Percentiles rank a stretch among this genome's conserved stretches.
phyloP scores from a whole-genome alignment of 495 filamentous ascomycete genomes.

The Penicillium alfredii region DNA sequence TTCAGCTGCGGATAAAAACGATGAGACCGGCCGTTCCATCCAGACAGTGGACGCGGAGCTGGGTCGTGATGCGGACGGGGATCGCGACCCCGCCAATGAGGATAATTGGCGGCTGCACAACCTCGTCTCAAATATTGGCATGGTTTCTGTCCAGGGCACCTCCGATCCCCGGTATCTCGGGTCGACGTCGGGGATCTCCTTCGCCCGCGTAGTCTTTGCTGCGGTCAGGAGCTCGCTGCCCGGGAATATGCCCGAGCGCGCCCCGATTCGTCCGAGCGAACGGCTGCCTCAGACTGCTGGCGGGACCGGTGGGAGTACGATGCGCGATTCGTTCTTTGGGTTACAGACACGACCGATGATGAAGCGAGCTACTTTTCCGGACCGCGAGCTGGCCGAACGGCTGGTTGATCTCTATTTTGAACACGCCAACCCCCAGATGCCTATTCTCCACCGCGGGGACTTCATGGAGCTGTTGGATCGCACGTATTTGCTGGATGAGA shows the following conservation, averaged over 20 bases:
- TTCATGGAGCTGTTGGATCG: conserved; percentile 79
- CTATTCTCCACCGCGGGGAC: conserved; percentile 79
- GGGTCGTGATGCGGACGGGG: conserved; percentile 15
- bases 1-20: conserved; percentile 21
- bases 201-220: conserved; percentile 89
- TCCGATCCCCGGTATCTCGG: conserved; percentile 77
- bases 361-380: conserved; percentile 77
- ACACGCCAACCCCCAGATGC: conserved; percentile 92
- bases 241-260: conserved; percentile 52
- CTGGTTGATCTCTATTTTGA: conserved; percentile 86
- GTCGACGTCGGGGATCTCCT: conserved; percentile 86
- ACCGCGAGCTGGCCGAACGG: conserved; percentile 60
- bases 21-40: conserved; percentile 16
- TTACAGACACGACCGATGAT: conserved; percentile 85
- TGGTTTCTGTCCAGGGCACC: conserved; percentile 68
- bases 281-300: conserved; percentile 35
- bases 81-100: conserved; percentile 37
- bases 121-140: conserved; percentile 69
- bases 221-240: conserved; percentile 81
- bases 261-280: conserved; percentile 44
- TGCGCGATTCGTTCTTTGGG: conserved; percentile 94
- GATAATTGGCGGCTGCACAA: conserved; percentile 62
- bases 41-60: conserved; percentile 33
- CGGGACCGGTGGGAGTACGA: conserved; percentile 56
- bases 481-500: conserved; percentile 64